Percentiles rank a stretch among this genome's conserved stretches.
These are phyloP conservation scores for Thielaviopsis punctulata DNA, from an alignment of 2,329 filamentous ascomycete species.

Conservation along the genomic window DNA sequence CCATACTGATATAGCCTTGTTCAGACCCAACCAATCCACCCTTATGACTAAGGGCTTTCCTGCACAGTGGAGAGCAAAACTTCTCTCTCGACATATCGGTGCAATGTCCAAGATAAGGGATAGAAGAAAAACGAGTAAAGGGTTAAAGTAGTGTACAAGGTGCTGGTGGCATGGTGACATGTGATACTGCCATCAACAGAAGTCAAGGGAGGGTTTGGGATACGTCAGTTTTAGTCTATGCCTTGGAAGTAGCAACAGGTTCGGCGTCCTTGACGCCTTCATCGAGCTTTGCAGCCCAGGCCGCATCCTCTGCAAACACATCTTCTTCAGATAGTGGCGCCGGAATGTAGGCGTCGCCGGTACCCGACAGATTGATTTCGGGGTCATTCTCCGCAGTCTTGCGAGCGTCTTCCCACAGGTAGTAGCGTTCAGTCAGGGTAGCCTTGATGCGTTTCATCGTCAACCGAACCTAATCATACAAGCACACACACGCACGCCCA, in stretches of 20 bases:
- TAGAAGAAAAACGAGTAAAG: neutral
- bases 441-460: slow-evolving; percentile 78
- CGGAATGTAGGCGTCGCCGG: slow-evolving; percentile 33
- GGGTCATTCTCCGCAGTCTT: slow-evolving; percentile 47
- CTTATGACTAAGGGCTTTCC: neutral
- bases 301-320: slow-evolving; percentile 21
- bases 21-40: neutral
- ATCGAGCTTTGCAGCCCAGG: slow-evolving; percentile 10
- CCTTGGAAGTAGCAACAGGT: neutral
- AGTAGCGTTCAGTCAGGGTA: slow-evolving; percentile 70
- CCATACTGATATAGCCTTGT: neutral
- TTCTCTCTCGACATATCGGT: no score
- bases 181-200: neutral
- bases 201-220: neutral
- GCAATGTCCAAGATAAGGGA: neutral
- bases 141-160: neutral
- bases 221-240: neutral
- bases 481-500: neutral
- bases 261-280: slow-evolving; percentile 5
- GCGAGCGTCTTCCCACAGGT: slow-evolving; percentile 68
- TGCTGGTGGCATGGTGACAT: neutral
- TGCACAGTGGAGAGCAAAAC: neutral
- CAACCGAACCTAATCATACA: slow-evolving; percentile 40
- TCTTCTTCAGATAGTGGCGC: slow-evolving; percentile 19
- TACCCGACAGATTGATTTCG: slow-evolving; percentile 42